These are phyloP conservation scores for Cyamopsis tetragonoloba DNA, from an alignment of 306 rosid genomes.

Conservation along the genomic window DNA sequence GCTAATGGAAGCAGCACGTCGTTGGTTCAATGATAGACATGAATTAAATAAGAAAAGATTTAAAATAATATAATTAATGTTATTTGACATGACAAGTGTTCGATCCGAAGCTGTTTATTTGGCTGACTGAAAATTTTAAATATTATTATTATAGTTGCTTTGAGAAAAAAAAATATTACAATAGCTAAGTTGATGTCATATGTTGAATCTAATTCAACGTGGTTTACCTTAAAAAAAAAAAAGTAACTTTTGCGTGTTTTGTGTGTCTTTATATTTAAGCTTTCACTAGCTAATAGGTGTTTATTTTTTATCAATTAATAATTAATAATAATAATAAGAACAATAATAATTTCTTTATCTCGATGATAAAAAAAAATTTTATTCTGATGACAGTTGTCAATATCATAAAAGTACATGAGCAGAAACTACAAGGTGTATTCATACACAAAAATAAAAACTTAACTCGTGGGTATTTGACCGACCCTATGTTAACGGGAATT, in stretches of 20 bases:
- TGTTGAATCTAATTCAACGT: conserved; percentile 13
- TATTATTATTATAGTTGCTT: background rate
- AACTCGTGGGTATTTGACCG: too few species aligned
- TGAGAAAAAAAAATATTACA: background rate
- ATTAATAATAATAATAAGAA: too few species aligned
- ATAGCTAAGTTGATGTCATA: background rate
- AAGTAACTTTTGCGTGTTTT: background rate
- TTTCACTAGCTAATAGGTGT: background rate
- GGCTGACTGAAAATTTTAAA: background rate
- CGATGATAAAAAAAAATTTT: too few species aligned
- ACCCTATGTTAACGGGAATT: too few species aligned
- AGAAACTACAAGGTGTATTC: too few species aligned
- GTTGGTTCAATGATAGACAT: background rate
- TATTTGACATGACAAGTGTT: conserved; percentile 11
- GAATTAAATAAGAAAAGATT: background rate
- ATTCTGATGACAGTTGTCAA: background rate
- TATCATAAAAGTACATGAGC: background rate
- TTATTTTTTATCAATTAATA: background rate
- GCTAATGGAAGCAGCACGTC: background rate
- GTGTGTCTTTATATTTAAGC: background rate
- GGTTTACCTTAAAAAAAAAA: background rate
- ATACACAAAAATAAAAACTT: too few species aligned
- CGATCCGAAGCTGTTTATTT: background rate
- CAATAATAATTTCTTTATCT: too few species aligned
- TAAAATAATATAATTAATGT: background rate